Base-by-base conservation (phyloP, 2,329 filamentous ascomycete species). In the Neocatenulostroma microsporum region DNA sequence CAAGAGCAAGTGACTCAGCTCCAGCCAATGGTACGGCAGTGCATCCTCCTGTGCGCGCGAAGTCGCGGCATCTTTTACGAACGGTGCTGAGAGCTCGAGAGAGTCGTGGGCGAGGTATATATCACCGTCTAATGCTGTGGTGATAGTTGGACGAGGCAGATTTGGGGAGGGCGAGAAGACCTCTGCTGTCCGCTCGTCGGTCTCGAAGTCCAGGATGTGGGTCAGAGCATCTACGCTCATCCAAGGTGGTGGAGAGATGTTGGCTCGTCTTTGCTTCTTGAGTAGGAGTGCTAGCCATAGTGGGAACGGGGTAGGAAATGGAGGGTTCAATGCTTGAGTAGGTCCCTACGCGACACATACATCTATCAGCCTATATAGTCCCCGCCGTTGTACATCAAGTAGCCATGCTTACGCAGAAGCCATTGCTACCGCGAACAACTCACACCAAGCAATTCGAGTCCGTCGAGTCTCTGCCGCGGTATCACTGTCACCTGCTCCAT, bases 401-500 rank as follows among this genome's bases (percentile, higher is more conserved):
- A 31, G 36, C 32, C 39, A 47, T 30, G 27, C 46, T 56, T 45
- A 54, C 49, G 39, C 33, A 37, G 37, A 34, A 40, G 41, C 33
- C 41, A 40, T 37, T 25, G 53, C 35, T 42, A 50, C 54, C 55
- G 54, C 51, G 50, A 41, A 10, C 12, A 13, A 76, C 82, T 69
- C 70, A 96, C 91, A 48, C 82, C 80, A 37, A 98, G 75, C 44
- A 98, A 74, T 51, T 84, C 73, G 45, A 98, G 82, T 49, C 77
- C 78, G 48, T 95, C 87, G 36, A 98, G 78, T 46, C 84, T 77
- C 61, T 96, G 88, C 36, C 91, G 84, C 23, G 91, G 91, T 33
- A 96, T 78, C 15, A 98, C 76, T 0, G 88, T 95, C 38, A 98
- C 83, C 54, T 86, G 76, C 67, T 96, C 89, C 87, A 95, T 96